These are phyloP conservation scores for Tetrahymena malaccensis DNA, from an alignment of 73 alveolate genomes.

Conservation along the genomic window DNA sequence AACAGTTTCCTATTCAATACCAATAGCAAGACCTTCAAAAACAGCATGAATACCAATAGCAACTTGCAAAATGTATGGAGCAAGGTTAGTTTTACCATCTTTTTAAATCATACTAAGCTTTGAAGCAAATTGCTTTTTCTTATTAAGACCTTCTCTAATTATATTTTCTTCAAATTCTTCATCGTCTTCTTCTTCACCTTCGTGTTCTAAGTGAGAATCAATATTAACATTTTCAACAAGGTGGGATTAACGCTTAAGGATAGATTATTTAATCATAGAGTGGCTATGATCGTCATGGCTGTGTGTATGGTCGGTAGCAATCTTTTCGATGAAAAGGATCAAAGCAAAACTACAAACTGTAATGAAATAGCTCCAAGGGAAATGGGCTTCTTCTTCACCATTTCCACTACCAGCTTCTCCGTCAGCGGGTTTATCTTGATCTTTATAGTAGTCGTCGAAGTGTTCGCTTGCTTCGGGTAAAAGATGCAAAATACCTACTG, in stretches of 20 bases:
- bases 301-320: constrained; percentile 65
- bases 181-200: constrained; percentile 27
- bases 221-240: constrained; percentile 21
- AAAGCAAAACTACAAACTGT: constrained; percentile 62
- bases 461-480: constrained; percentile 73
- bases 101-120: constrained; percentile 42
- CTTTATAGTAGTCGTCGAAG: constrained; percentile 47
- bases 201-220: not conserved
- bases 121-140: constrained; percentile 63
- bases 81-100: constrained; percentile 24
- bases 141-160: constrained; percentile 57
- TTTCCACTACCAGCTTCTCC: constrained; percentile 5
- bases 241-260: constrained; percentile 17
- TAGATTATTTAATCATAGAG: constrained; percentile 12
- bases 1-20: constrained; percentile 59
- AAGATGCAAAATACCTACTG: constrained; percentile 65
- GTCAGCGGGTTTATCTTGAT: constrained; percentile 23
- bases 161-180: constrained; percentile 52
- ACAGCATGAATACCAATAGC: constrained; percentile 89
- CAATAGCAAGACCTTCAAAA: constrained; percentile 92
- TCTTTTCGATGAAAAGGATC: constrained; percentile 69
- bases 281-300: constrained; percentile 30
- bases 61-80: constrained; percentile 69
- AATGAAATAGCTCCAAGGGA: constrained; percentile 57
- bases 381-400: constrained; percentile 23